A percentile compares a stretch with the other conserved stretches of the same genome.
phyloP scores from a whole-genome alignment of 2,329 filamentous ascomycete species.

The Paecilomyces formosus region DNA sequence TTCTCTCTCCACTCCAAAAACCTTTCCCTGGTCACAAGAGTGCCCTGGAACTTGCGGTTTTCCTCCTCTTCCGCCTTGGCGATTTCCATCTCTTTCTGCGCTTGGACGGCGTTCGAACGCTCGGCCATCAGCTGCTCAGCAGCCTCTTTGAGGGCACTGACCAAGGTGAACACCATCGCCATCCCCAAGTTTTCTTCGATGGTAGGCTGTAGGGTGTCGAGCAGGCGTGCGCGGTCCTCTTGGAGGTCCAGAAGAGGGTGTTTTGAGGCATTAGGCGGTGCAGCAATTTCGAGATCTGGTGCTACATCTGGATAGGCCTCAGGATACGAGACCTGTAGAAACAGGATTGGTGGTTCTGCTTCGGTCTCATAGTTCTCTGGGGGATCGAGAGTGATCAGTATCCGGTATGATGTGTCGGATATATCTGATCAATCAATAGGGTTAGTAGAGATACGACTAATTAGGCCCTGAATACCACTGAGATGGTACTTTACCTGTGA shows the following conservation, averaged over 20 bases:
- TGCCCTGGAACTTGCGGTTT: conserved; percentile 93
- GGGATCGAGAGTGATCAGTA: conserved; percentile 78
- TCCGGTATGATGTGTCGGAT: conserved; percentile 80
- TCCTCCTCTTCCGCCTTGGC: conserved; percentile 73
- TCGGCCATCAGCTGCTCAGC: conserved; percentile 79
- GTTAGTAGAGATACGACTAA: neutral
- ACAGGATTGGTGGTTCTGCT: conserved; percentile 59
- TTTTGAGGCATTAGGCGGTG: conserved; percentile 61
- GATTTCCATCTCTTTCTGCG: conserved; percentile 44
- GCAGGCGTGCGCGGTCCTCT: conserved; percentile 68
- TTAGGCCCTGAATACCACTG: conserved; percentile 9
- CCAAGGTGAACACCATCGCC: conserved; percentile 93
- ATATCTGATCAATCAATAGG: conserved; percentile 54
- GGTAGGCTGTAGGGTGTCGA: conserved; percentile 62
- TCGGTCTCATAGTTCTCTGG: conserved; percentile 57
- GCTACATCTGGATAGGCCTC: conserved; percentile 82
- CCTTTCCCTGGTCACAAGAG: conserved; percentile 75
- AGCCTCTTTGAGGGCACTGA: conserved; percentile 77
- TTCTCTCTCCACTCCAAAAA: conserved; percentile 75
- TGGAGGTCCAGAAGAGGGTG: conserved; percentile 71
- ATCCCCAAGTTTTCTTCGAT: conserved; percentile 93
- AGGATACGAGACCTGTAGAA: conserved; percentile 84
- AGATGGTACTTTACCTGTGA: conserved; percentile 57
- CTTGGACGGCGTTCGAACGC: conserved; percentile 58
- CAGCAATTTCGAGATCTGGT: conserved; percentile 71